Percentiles rank a stretch among this genome's conserved stretches.
phyloP scores from a whole-genome alignment of 139 green algal species.

The Yamagishiella unicocca region DNA sequence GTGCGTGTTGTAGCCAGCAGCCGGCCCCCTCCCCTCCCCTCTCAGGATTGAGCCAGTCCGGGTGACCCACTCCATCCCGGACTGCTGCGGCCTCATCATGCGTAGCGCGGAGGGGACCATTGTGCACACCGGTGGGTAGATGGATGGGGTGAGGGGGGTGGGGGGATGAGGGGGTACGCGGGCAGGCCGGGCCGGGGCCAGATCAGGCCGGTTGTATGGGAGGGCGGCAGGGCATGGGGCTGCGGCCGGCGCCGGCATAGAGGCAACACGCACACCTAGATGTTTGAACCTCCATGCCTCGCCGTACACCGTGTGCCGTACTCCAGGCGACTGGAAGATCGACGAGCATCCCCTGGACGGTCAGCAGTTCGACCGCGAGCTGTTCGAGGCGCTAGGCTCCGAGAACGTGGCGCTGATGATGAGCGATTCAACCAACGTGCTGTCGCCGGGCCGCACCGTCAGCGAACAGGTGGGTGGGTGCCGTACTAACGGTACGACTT shows the following conservation, averaged over 20 bases:
- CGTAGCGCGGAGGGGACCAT: conserved; percentile 92
- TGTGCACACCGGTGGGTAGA: conserved; percentile 88
- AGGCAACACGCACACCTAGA: too few relatives aligned
- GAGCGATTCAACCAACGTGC: conserved; percentile 98
- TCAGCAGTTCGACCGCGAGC: conserved; percentile 89
- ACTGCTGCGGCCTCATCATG: conserved; percentile 96
- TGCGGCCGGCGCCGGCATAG: background rate
- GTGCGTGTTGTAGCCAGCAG: background rate
- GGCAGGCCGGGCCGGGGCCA: background rate
- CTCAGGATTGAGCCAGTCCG: conserved; percentile 86
- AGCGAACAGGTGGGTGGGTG: conserved; percentile 72
- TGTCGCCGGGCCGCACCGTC: conserved; percentile 90
- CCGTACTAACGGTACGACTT: background rate
- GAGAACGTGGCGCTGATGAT: conserved; percentile 94
- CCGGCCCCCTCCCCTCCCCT: background rate
- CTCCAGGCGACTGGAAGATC: conserved; percentile 97
- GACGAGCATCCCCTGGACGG: conserved; percentile 97
- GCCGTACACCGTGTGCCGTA: background rate
- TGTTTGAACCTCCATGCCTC: background rate
- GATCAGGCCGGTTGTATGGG: background rate
- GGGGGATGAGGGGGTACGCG: background rate
- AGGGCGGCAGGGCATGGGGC: background rate
- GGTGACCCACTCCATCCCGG: conserved; percentile 98
- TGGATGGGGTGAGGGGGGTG: background rate
- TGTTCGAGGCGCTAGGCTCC: conserved; percentile 85